Base-by-base conservation (phyloP, 2,329 filamentous ascomycete genomes). In the Chrysosporium keratinophilum region DNA sequence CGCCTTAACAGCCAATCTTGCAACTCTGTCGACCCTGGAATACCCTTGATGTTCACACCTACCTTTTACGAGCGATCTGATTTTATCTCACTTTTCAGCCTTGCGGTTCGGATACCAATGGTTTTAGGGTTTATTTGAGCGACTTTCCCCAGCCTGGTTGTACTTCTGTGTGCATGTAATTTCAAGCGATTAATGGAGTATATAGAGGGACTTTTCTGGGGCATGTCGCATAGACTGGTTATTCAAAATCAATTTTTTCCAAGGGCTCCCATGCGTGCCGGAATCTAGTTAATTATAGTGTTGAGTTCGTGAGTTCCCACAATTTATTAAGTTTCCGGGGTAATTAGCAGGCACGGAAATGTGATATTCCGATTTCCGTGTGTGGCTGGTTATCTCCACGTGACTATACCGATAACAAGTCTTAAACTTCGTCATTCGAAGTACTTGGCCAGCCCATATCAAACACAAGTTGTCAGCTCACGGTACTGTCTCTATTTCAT, bases 1-100 rank as follows among this genome's bases (percentile, higher is more conserved):
- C 55, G 63, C 56, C 50, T 59, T 72, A 50, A 70, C 64, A 14
- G 58, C 60, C 10, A 61, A 60, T 0, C 58, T 72, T 31, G 57
- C 62, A 33, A 59, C 65, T 15, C 64, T 72, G 63, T 52, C 59
- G 9, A 57, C 56, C 3, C 53, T 64, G 37, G 54, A 41, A 40
- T 52, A 57, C 52, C 46, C 49, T 9, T 56, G 35, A 51, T 60
- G 35, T 48, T 45, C 19, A 6, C 12, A 17, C 45, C 57, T 56
- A 23, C 46, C 54, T 42, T 15, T 37, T 10, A 31, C 6, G 4
- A 10, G 41, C 39, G 10, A 11, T 50, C 48, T 46, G 10, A 11
- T 50, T 51, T 46, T 19, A 14, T n/a, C 12, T 28, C 20, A 34
- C 39, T 19, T 52, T 23, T 19, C 35, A 44, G 19, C n/a, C 19